Percentiles rank a stretch among this genome's conserved stretches.
Evolutionary conservation across 2,329 filamentous ascomycete genomes (phyloP).

Genomic region (Cytospora leucostoma): DNA sequence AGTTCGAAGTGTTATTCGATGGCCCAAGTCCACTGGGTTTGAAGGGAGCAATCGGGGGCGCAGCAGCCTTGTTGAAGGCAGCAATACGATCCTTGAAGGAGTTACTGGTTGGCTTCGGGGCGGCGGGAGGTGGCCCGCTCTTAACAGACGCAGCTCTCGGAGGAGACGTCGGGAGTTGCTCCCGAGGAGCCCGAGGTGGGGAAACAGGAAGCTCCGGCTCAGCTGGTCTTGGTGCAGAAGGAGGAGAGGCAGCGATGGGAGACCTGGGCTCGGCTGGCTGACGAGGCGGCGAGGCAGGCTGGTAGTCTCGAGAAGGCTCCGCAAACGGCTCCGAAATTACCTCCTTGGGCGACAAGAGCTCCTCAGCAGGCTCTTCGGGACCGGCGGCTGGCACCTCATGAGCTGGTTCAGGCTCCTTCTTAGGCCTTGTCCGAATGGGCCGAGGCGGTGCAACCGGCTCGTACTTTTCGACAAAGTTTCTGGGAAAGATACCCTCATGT

Average conservation of each 20-base stretch:
- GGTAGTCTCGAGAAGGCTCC: constrained; percentile 39
- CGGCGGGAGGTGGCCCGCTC: constrained; percentile 63
- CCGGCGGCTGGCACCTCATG: constrained; percentile 30
- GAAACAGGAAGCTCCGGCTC: constrained; percentile 38
- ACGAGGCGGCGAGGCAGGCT: constrained; percentile 36
- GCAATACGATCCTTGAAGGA: constrained; percentile 96
- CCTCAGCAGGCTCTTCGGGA: constrained; percentile 32
- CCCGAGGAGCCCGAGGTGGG: constrained; percentile 35
- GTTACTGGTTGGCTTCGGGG: constrained; percentile 71
- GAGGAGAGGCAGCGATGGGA: constrained; percentile 35
- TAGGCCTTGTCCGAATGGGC: constrained; percentile 71
- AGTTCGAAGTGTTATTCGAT: constrained; percentile 59
- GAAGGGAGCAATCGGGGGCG: constrained; percentile 85
- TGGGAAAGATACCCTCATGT: constrained; percentile 86
- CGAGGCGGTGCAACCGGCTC: constrained; percentile 89
- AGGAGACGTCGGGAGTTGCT: constrained; percentile 28
- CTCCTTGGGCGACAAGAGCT: constrained; percentile 29
- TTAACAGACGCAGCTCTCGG: constrained; percentile 44
- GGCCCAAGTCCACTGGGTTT: constrained; percentile 68
- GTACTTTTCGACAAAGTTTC: constrained; percentile 96
- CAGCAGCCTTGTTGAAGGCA: constrained; percentile 89
- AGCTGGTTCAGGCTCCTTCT: constrained; percentile 54
- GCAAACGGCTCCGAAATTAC: constrained; percentile 40
- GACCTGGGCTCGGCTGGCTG: constrained; percentile 33
- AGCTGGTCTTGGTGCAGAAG: constrained; percentile 43